These are phyloP conservation scores for Diaporthe humulicola DNA, from an alignment of 2,329 filamentous ascomycete species.

Conservation along the genomic window DNA sequence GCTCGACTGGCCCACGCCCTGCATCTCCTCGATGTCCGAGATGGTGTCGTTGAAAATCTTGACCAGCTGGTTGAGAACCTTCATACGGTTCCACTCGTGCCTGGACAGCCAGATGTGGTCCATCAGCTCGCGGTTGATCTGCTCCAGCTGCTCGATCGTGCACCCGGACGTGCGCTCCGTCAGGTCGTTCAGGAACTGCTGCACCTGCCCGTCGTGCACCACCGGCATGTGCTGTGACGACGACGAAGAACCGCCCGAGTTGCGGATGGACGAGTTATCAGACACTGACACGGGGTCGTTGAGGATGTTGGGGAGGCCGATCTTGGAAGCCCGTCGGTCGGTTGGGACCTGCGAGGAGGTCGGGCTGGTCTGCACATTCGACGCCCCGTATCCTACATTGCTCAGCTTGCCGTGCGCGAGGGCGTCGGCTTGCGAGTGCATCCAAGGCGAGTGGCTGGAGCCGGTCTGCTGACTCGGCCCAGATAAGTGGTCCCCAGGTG, in stretches of 20 bases:
- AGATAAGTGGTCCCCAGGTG: constrained; percentile 45
- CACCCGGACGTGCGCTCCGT: constrained; percentile 79
- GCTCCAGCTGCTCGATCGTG: constrained; percentile 94
- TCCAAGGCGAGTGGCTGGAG: constrained; percentile 68
- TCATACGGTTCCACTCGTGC: constrained; percentile 85
- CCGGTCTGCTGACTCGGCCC: constrained; percentile 57
- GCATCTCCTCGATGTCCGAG: constrained; percentile 72
- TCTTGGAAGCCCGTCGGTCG: constrained; percentile 48
- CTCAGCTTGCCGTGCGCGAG: constrained; percentile 54
- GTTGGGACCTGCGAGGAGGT: constrained; percentile 54
- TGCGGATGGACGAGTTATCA: constrained; percentile 44
- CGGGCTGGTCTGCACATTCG: constrained; percentile 48
- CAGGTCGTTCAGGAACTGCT: constrained; percentile 72
- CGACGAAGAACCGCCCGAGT: constrained; percentile 50
- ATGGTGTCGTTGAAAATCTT: constrained; percentile 83
- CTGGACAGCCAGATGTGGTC: constrained; percentile 86
- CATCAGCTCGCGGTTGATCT: constrained; percentile 92
- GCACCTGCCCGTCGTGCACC: constrained; percentile 63
- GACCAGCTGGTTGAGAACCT: constrained; percentile 69
- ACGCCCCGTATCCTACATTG: constrained; percentile 32
- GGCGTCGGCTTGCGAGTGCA: constrained; percentile 69
- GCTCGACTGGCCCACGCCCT: constrained; percentile 59
- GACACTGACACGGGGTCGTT: constrained; percentile 55
- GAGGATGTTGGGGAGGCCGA: constrained; percentile 55
- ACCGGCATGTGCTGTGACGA: constrained; percentile 61